Evolutionary conservation across 2,329 filamentous ascomycete species (phyloP).

Genomic region (Talaromyces sp.): DNA sequence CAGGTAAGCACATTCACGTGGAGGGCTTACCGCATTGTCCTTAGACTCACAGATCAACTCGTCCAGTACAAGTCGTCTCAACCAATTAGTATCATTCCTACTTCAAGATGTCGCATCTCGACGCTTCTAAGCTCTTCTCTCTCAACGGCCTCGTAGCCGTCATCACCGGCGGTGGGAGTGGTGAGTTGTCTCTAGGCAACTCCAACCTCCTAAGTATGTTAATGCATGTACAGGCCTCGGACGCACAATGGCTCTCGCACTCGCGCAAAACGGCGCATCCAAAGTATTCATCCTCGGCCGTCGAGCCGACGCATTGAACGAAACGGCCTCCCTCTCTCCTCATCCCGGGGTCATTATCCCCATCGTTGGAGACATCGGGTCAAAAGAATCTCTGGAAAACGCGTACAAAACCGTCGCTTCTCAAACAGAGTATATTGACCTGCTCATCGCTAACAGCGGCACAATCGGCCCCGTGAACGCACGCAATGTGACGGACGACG

Average conservation of each 20-base stretch:
- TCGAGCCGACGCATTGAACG: constrained; percentile 38
- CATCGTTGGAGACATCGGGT: constrained; percentile 42
- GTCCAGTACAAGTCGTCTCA: background rate
- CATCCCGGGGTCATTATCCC: constrained; percentile 35
- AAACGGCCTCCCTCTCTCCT: constrained; percentile 14
- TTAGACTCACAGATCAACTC: no score
- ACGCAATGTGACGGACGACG: constrained; percentile 31
- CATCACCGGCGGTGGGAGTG: constrained; percentile 57
- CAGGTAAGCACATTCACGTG: no score
- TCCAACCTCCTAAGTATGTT: background rate
- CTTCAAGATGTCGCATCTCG: constrained; percentile 4
- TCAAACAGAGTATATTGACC: constrained; percentile 46
- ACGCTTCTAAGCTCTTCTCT: constrained; percentile 11
- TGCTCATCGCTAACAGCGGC: constrained; percentile 49
- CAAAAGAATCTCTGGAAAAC: constrained; percentile 35
- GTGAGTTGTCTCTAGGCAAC: constrained; percentile 31
- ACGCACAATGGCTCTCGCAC: constrained; percentile 39
- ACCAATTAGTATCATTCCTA: no score
- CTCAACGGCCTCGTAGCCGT: constrained; percentile 51
- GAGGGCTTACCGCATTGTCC: no score
- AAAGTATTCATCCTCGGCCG: constrained; percentile 52
- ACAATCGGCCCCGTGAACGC: constrained; percentile 38
- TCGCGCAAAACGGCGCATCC: constrained; percentile 45
- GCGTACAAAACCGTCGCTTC: constrained; percentile 40
- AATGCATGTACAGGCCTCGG: constrained; percentile 29